Conservation (phyloP, 108 stramenopile species). For the Chaetoceros muelleri region DNA sequence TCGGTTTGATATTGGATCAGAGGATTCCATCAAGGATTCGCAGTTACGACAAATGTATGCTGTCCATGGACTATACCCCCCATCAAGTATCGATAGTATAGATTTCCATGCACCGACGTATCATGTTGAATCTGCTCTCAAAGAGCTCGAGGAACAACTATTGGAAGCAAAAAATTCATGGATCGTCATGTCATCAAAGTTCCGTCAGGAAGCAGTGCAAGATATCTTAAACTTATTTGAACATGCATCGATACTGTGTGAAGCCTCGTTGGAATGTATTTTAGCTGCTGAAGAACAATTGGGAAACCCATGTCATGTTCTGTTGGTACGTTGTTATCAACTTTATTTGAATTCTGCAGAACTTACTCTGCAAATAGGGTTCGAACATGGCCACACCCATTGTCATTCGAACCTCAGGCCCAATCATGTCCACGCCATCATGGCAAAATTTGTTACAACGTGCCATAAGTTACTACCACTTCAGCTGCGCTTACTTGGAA, state of each 20-base stretch:
- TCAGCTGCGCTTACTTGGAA: constrained; percentile 13
- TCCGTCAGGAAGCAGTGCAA: neutral
- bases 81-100: constrained; percentile 20
- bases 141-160: constrained; percentile 44
- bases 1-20: constrained; percentile 69
- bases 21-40: constrained; percentile 11
- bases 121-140: constrained; percentile 52
- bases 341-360: constrained; percentile 57
- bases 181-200: constrained; percentile 8
- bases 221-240: constrained; percentile 19
- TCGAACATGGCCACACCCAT: constrained; percentile 4
- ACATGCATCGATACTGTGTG: constrained; percentile 42
- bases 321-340: constrained; percentile 43
- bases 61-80: constrained; percentile 37
- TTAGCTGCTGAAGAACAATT: constrained; percentile 33
- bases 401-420: constrained; percentile 13
- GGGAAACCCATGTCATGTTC: constrained; percentile 38
- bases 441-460: constrained; percentile 31
- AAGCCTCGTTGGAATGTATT: constrained; percentile 37
- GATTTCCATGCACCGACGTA: constrained; percentile 26
- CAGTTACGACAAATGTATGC: constrained; percentile 25
- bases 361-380: constrained; percentile 14
- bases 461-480: constrained; percentile 26
- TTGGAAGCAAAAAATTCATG: constrained; percentile 20
- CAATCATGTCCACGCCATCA: constrained; percentile 12